Percentiles rank a stretch among this genome's conserved stretches.
Evolutionary conservation across 495 filamentous ascomycete genomes (phyloP).

Genomic region (Aspergillus funiculosus): DNA sequence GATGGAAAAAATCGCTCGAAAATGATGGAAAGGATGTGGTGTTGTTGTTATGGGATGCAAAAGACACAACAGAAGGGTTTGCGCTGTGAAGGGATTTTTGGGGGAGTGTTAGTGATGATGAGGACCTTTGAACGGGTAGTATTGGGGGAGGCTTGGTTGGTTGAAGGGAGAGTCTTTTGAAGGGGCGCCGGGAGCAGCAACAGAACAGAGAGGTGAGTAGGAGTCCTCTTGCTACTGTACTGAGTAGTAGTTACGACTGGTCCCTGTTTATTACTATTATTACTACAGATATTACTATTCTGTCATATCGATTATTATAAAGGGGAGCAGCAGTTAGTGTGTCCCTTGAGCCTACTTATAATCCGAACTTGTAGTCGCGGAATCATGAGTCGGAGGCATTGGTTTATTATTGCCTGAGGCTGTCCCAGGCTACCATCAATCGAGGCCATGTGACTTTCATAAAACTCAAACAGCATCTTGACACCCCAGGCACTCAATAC

Average conservation of each 20-base stretch:
- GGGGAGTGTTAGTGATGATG: constrained; percentile 18
- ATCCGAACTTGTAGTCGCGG: too few relatives aligned
- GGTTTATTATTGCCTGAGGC: too few relatives aligned
- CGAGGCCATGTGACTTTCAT: too few relatives aligned
- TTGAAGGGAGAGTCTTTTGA: constrained; percentile 16
- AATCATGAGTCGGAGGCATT: too few relatives aligned
- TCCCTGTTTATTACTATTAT: background rate
- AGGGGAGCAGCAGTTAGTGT: too few relatives aligned
- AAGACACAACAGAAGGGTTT: constrained; percentile 35
- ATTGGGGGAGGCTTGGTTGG: constrained; percentile 17
- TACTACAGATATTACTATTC: too few relatives aligned
- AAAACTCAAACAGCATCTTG: background rate
- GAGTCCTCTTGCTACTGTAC: too few relatives aligned
- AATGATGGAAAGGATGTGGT: constrained; percentile 51
- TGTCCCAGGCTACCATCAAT: too few relatives aligned
- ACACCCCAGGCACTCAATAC: constrained; percentile 7
- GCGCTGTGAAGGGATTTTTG: constrained; percentile 36
- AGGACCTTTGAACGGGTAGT: constrained; percentile 21
- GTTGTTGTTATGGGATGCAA: constrained; percentile 40
- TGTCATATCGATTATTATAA: too few relatives aligned
- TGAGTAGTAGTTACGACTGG: too few relatives aligned
- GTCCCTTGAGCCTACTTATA: too few relatives aligned
- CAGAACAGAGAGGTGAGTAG: constrained; percentile 5
- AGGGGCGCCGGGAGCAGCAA: constrained; percentile 19
- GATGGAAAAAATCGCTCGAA: constrained; percentile 45